A percentile compares a stretch with the other conserved stretches of the same genome.
Conservation (phyloP, 371 early-diverging fungal species). For the Fennellomyces sp. region DNA sequence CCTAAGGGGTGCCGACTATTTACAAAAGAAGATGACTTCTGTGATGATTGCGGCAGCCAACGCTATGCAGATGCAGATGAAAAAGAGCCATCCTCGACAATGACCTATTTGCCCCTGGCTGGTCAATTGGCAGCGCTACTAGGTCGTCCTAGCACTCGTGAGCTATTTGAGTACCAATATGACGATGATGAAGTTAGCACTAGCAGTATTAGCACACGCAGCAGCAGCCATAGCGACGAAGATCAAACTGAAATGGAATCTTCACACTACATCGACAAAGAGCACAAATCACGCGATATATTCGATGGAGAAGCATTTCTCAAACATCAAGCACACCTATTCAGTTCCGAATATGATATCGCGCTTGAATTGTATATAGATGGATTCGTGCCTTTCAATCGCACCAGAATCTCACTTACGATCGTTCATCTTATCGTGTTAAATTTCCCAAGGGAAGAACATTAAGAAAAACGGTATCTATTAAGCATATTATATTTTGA, state of each 20-base stretch:
- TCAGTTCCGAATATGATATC: not conserved
- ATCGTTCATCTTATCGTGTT: constrained; percentile 8
- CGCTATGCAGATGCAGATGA: not conserved
- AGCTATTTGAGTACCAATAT: not conserved
- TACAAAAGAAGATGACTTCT: not conserved
- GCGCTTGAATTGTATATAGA: constrained; percentile 7
- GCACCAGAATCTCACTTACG: constrained; percentile 2
- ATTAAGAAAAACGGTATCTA: not conserved
- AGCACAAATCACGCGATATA: not conserved
- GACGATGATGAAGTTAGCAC: not conserved
- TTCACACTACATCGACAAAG: not conserved
- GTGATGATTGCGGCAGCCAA: not conserved
- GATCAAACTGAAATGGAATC: not conserved
- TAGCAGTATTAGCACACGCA: not conserved
- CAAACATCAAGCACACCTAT: not conserved
- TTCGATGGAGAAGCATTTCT: constrained; percentile 9
- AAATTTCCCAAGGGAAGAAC: not conserved
- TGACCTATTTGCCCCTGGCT: constrained; percentile 4
- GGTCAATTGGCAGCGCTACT: constrained; percentile 9
- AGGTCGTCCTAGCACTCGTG: not conserved
- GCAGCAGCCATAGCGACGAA: not conserved
- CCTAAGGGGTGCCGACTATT: not conserved
- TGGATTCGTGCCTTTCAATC: constrained; percentile 5
- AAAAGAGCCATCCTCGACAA: constrained; percentile 4
- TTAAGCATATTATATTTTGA: not conserved